These are phyloP conservation scores for Hordeum marinum DNA, from an alignment of 176 grass and related monocot species.

Conservation along the genomic window DNA sequence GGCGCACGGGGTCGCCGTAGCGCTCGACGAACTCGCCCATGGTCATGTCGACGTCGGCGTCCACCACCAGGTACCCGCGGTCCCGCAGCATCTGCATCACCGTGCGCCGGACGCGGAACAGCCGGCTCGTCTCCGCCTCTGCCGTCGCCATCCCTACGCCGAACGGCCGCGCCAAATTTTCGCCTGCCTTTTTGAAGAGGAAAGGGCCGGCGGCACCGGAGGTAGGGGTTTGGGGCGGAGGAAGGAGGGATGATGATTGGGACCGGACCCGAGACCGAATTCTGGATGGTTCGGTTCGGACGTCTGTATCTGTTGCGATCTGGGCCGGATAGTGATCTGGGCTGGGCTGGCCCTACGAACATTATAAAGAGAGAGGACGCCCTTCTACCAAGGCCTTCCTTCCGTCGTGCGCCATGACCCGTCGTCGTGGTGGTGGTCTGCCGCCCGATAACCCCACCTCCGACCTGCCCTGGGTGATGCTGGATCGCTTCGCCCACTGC, in stretches of 20 bases:
- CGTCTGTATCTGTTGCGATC: neutral
- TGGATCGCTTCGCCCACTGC: neutral
- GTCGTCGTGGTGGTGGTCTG: neutral
- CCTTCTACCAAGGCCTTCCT: neutral
- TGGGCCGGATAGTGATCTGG: neutral
- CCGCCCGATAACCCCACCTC: no score
- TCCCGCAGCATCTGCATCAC: conserved; percentile 77
- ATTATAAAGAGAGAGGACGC: neutral
- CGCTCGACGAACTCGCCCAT: conserved; percentile 28
- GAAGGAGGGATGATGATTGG: neutral
- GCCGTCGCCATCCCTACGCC: conserved; percentile 32
- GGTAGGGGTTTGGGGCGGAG: conserved; percentile 17
- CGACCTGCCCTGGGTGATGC: neutral
- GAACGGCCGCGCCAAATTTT: no score
- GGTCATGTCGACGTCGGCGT: conserved; percentile 17
- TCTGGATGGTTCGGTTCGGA: no score
- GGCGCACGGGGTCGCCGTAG: conserved; percentile 40
- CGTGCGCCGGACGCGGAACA: conserved; percentile 68
- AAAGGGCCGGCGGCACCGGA: neutral
- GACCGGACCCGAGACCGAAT: neutral
- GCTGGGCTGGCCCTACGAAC: neutral
- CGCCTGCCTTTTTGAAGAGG: no score
- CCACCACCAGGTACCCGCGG: conserved; percentile 38
- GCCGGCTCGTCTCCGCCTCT: conserved; percentile 49
- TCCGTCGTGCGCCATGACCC: neutral